Evolutionary conservation across 1,284 basidiomycete species (phyloP).

Genomic region (Sphaerobolus stellatus): DNA sequence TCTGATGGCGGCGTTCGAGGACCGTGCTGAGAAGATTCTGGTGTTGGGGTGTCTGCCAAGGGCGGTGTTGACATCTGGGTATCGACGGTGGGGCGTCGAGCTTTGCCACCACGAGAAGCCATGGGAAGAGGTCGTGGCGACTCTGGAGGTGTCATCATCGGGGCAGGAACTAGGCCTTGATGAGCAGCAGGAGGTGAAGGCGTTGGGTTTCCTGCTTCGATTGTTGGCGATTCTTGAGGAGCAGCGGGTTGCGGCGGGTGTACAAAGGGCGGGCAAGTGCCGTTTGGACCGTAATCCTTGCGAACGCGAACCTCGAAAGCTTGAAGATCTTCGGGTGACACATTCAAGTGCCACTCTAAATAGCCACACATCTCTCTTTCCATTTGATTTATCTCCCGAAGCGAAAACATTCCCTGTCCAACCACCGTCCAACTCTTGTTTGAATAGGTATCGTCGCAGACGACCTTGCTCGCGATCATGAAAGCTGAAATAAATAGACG

Average conservation of each 20-base stretch:
- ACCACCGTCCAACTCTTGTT: conserved; percentile 97
- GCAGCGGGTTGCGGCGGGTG: conserved; percentile 4
- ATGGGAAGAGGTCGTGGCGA: too few species aligned
- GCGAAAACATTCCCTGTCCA: conserved; percentile 86
- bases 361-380: conserved; percentile 93
- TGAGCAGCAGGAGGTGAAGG: neutral
- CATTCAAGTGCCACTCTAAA: conserved; percentile 87
- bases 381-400: conserved; percentile 95
- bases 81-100: conserved; percentile 13
- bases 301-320: conserved; percentile 65
- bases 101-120: too few species aligned
- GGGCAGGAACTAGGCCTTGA: neutral
- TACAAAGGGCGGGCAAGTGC: conserved; percentile 6
- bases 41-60: conserved; percentile 19
- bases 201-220: neutral
- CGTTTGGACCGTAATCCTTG: conserved; percentile 49
- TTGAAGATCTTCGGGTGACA: conserved; percentile 62
- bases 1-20: conserved; percentile 19
- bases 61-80: conserved; percentile 16
- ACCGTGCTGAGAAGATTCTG: conserved; percentile 18
- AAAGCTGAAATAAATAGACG: conserved; percentile 90
- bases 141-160: conserved; percentile 2
- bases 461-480: conserved; percentile 90
- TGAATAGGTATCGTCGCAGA: conserved; percentile 94
- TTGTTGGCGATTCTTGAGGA: neutral